Base-by-base conservation (phyloP, 495 filamentous ascomycete genomes). In the Geopyxis carbonaria region DNA sequence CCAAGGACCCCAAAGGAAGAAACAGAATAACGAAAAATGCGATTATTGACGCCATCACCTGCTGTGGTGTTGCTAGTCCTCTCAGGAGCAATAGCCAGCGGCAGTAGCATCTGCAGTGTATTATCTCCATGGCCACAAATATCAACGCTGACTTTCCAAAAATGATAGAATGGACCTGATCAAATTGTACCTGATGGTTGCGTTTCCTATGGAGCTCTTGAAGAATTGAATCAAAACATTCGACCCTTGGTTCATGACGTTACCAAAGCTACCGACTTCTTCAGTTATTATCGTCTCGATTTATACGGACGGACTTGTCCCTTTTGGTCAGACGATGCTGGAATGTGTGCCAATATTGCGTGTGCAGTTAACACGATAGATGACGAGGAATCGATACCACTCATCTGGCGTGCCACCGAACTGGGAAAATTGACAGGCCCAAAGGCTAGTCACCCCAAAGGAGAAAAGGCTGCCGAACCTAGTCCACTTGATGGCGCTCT, bases 311-410 rank as follows among this genome's bases (percentile, higher is more conserved):
- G 86, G 60, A 73, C 70, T 62, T 97, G 89, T 58, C 89, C 89
- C 0, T 95, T 95, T 56, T 95, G 89, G 89, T 71, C 71, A 48
- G 89, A 97, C 55, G 74, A 83, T 34, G 80, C 77, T 63, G 80
- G 80, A 59, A 84, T 93, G 70, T 97, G 89, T 59, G 89, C 86
- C 34, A 97, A 97, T 59, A 87, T 93, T 43, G 89, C 87, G 5
- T 97, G 89, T 55, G 78, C 87, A 20, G 89, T 97, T n/a, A 83
- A 87, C 55, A 97, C 89, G 9, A 69, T 95, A 45, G 89, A 94
- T 33, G 81, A 87, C 43, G 85, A 95, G 61, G 77, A 89, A 38
- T 85, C 94, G 45, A 84, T 97, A 38, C 89, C 91, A 14, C 59
- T 64, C 31, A 79, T 86, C 52, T 97, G 89, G 89, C 74, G 89